A percentile compares a stretch with the other conserved stretches of the same genome.
These are phyloP conservation scores for Torulaspora indica DNA, from an alignment of 805 yeast genomes.

Conservation along the genomic window DNA sequence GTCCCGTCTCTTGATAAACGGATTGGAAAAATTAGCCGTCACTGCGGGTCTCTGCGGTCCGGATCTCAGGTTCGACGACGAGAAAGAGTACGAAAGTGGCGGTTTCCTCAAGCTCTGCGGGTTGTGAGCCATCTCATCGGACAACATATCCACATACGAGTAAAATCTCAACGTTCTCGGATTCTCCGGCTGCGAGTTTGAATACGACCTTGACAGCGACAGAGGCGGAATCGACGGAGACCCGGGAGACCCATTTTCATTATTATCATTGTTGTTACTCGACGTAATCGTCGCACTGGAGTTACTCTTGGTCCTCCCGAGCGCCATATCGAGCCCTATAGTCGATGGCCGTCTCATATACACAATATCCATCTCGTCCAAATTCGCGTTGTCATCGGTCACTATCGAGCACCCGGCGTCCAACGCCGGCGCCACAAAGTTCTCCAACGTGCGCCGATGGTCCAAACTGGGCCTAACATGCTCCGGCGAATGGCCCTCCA, in stretches of 20 bases:
- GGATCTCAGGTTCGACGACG: conserved; percentile 32
- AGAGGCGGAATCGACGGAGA: conserved; percentile 4
- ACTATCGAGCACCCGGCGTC: conserved; percentile 70
- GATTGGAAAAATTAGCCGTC: conserved; percentile 20
- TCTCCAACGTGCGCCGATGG: conserved; percentile 47
- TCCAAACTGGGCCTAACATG: conserved; percentile 33
- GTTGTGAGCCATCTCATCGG: conserved; percentile 50
- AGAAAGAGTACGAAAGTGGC: conserved; percentile 42
- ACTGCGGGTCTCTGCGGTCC: conserved; percentile 16
- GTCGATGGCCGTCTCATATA: conserved; percentile 57
- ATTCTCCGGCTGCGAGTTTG: conserved; percentile 16
- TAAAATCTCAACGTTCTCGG: conserved; percentile 46
- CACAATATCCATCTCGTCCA: conserved; percentile 68
- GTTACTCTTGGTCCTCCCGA: conserved; percentile 37
- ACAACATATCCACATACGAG: conserved; percentile 76
- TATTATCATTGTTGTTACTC: conserved; percentile 6
- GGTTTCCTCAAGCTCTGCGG: conserved; percentile 50
- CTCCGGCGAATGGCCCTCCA: conserved; percentile 16
- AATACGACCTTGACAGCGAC: conserved; percentile 11
- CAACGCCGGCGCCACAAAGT: conserved; percentile 73
- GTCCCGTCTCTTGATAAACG: conserved; percentile 19
- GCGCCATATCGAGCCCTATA: conserved; percentile 40
- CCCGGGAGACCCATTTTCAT: neutral
- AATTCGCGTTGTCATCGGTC: conserved; percentile 50
- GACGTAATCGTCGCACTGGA: conserved; percentile 20